Evolutionary conservation across 2,329 filamentous ascomycete genomes (phyloP).

Genomic region (Phialemonium atrogriseum): DNA sequence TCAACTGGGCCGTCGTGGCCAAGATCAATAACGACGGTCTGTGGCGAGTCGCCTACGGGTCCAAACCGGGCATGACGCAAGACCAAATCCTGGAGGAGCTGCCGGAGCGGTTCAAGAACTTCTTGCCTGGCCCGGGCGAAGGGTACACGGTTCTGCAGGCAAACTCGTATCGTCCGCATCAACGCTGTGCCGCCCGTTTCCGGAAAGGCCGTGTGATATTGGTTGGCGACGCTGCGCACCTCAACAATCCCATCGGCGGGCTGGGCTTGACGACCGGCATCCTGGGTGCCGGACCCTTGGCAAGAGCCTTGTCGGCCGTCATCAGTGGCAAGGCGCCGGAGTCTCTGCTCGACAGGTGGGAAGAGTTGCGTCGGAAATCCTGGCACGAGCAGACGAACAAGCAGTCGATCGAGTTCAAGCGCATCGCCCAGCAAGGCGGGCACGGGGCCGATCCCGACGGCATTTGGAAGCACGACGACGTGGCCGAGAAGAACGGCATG

Average conservation of each 20-base stretch:
- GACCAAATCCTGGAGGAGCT: slow-evolving; percentile 35
- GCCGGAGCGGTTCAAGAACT: slow-evolving; percentile 32
- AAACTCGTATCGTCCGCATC: neutral
- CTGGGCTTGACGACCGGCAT: slow-evolving; percentile 39
- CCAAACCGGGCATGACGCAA: slow-evolving; percentile 27
- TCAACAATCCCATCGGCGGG: slow-evolving; percentile 23
- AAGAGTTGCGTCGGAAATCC: slow-evolving; percentile 25
- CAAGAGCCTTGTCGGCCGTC: slow-evolving; percentile 34
- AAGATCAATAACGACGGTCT: slow-evolving; percentile 37
- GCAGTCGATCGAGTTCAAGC: slow-evolving; percentile 14
- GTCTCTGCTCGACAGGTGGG: slow-evolving; percentile 31
- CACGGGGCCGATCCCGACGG: neutral
- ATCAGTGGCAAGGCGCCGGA: slow-evolving; percentile 26
- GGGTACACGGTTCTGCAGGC: neutral
- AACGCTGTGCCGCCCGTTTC: neutral
- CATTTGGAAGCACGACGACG: no score
- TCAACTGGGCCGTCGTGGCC: slow-evolving; percentile 42
- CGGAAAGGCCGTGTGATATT: neutral
- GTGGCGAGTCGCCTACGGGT: slow-evolving; percentile 43
- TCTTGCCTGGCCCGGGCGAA: slow-evolving; percentile 29
- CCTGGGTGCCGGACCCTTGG: slow-evolving; percentile 36
- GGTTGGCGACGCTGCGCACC: neutral
- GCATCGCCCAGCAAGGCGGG: slow-evolving; percentile 4
- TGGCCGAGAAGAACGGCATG: no score
- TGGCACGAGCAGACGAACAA: no score